A percentile compares a stretch with the other conserved stretches of the same genome.
Evolutionary conservation across 2,329 filamentous ascomycete genomes (phyloP).

Genomic region (Penicillium glabrum): DNA sequence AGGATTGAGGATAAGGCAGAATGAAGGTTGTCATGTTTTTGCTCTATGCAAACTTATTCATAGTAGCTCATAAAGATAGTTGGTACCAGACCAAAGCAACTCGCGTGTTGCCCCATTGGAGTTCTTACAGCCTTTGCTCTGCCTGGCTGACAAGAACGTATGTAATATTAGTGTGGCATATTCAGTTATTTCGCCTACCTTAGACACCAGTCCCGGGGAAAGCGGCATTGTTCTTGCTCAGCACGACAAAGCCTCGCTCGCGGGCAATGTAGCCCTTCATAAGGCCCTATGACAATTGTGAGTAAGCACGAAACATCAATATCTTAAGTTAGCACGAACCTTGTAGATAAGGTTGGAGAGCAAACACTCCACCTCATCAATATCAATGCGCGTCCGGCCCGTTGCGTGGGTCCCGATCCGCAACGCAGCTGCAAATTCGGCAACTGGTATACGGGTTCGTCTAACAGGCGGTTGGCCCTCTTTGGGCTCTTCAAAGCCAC

Average conservation of each 20-base stretch:
- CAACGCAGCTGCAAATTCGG: slow-evolving; percentile 82
- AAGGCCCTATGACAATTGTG: slow-evolving; percentile 61
- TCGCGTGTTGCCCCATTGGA: background rate
- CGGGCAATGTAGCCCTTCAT: slow-evolving; percentile 99
- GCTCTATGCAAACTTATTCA: background rate
- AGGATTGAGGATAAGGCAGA: background rate
- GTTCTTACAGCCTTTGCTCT: background rate
- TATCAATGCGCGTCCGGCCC: slow-evolving; percentile 64
- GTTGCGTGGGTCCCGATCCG: slow-evolving; percentile 62
- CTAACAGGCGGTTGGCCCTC: slow-evolving; percentile 62
- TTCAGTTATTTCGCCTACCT: background rate
- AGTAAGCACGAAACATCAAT: slow-evolving; percentile 5
- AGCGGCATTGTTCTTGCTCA: slow-evolving; percentile 81
- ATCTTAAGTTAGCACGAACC: slow-evolving; percentile 53
- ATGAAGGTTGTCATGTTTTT: background rate
- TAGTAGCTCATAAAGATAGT: slow-evolving; percentile 1
- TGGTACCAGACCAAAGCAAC: background rate
- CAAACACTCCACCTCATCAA: slow-evolving; percentile 93
- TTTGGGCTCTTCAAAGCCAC: slow-evolving; percentile 76
- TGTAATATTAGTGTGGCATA: background rate
- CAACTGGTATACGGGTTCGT: slow-evolving; percentile 74
- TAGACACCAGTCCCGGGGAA: slow-evolving; percentile 85
- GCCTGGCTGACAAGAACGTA: background rate
- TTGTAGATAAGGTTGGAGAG: slow-evolving; percentile 98
- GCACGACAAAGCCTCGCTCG: slow-evolving; percentile 82